Evolutionary conservation across 2,329 filamentous ascomycete genomes (phyloP), one percentile per base, ranked within the genome.

Genomic region (Colletotrichum sidae): DNA sequence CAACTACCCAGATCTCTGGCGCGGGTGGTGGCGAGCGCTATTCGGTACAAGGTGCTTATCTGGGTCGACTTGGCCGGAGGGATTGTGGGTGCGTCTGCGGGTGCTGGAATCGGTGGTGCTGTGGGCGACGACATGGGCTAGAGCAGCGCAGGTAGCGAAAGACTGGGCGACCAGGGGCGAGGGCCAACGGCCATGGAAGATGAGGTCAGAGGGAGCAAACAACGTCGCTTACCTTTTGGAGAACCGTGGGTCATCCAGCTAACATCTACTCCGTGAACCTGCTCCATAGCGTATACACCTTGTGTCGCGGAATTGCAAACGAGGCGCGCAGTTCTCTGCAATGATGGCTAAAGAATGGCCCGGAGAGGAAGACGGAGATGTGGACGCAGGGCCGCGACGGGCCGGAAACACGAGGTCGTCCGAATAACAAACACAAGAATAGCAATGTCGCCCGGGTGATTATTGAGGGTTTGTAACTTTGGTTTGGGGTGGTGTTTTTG

Each of bases 191-290:
- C 38, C 49, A 51, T 52, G 55, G 53, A 53, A 57, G 57, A 66
- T 63, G 63, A 66, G 63, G 58, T 66, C 63, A 63, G 63, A 66
- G 47, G 53, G 53, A 53, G 49, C 53, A 55, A 46, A 53, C 53
- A 55, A 46, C 45, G 41, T 52, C 63, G 79, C 85, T 79, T 84
- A 92, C 93, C 93, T 90, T 92, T 94, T 69, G 90, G 88, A 71
- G 90, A 88, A 75, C 92, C 91, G 79, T 96, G 92, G 71, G 86
- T 86, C 83, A 96, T 91, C 93, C 93, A 97, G 79, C 91, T 94
- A 74, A 96, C 93, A 79, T 97, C 93, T 74, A 96, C 87, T 70
- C 90, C 90, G 77, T 93, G 89, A 70, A 92, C 87, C 72, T 91
- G 90, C 79, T 95, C 92, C 92, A 95, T 95, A 67, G 70, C 82